Evolutionary conservation across 2,329 filamentous ascomycete species (phyloP), one percentile per base, ranked within the genome.

Genomic region (Arthrobotrys megalospora): DNA sequence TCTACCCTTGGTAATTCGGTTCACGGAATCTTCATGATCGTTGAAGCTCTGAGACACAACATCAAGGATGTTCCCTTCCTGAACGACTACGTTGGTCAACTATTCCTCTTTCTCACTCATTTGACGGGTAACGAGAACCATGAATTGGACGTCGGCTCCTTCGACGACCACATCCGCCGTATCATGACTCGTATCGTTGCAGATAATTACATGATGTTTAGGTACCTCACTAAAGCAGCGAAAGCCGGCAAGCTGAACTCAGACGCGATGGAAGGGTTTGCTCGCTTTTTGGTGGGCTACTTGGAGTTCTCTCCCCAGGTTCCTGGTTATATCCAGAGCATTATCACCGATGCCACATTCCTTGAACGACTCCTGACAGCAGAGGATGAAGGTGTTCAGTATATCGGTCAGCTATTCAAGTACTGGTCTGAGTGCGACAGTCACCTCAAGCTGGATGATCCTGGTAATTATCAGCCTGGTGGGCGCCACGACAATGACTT

Each of bases 401-500:
- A 8, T 14, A 62, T 77, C 16, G 73, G 73, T 14, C 12, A 50
- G 8, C 66, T 41, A 5, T 28, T 77, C 34, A 77, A 66, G 32
- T 71, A 71, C 24, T 77, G 66, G 73, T 6, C 14, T 58, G 62
- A 71, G 11, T 77, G 73, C 24, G 45, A 55, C 16, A 16, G n/a
- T n/a, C 2, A 28, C 10, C 41, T 12, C 24, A 53, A n/a, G 11
- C 10, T 24, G 3, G 10, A 28, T n/a, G 36, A 0, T 6, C 34
- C 11, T 2, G 7, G 65, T 3, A 52, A 76, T 6, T 24, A 55
- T 28, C 63, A 68, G 0, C 87, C 91, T 0, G 92, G 92, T 0
- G 91, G 91, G 0, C 87, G 92, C 0, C 91, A 94, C 80, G 90
- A 94, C 82, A 94, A 94, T 67, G 92, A 94, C 80, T 88, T 88